Percentiles rank a stretch among this genome's conserved stretches.
phyloP scores from a whole-genome alignment of 2,329 filamentous ascomycete species.

The Arthrobotrys pseudoclavata region DNA sequence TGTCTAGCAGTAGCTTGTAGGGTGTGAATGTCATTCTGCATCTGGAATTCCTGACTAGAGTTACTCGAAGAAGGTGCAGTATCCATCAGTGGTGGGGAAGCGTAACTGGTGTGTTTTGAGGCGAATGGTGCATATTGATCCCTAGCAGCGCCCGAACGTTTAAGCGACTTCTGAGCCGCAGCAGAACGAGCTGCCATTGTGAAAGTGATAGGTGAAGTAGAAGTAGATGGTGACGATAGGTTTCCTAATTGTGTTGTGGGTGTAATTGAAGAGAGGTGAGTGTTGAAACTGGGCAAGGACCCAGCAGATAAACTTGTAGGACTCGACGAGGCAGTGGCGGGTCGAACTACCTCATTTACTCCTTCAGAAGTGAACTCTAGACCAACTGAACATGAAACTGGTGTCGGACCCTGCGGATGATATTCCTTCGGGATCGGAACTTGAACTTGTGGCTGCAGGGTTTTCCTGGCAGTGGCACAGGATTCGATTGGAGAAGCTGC shows the following conservation, averaged over 20 bases:
- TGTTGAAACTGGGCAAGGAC: conserved; percentile 29
- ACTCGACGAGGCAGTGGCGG: conserved; percentile 45
- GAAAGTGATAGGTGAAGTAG: neutral
- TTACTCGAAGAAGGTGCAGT: conserved; percentile 49
- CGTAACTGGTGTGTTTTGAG: conserved; percentile 31
- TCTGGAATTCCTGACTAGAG: conserved; percentile 53
- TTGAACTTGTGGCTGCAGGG: conserved; percentile 49
- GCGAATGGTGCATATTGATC: conserved; percentile 48
- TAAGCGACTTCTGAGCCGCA: conserved; percentile 57
- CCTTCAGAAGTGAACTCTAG: conserved; percentile 18
- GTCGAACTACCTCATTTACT: conserved; percentile 38
- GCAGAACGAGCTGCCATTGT: conserved; percentile 57
- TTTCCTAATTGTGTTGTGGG: conserved; percentile 28
- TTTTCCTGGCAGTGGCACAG: conserved; percentile 22
- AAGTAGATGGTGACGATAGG: conserved; percentile 5
- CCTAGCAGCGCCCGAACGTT: conserved; percentile 39
- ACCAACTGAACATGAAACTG: conserved; percentile 3
- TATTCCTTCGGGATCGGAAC: conserved; percentile 50
- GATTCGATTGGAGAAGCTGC: conserved; percentile 50
- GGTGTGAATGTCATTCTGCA: conserved; percentile 39
- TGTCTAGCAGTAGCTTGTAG: conserved; percentile 39
- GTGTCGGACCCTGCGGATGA: conserved; percentile 30
- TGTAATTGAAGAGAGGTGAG: conserved; percentile 18
- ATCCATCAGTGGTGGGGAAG: conserved; percentile 22
- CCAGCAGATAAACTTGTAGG: conserved; percentile 36